Evolutionary conservation across 2,329 filamentous ascomycete genomes (phyloP).

Genomic region (Xylariaceae sp.): DNA sequence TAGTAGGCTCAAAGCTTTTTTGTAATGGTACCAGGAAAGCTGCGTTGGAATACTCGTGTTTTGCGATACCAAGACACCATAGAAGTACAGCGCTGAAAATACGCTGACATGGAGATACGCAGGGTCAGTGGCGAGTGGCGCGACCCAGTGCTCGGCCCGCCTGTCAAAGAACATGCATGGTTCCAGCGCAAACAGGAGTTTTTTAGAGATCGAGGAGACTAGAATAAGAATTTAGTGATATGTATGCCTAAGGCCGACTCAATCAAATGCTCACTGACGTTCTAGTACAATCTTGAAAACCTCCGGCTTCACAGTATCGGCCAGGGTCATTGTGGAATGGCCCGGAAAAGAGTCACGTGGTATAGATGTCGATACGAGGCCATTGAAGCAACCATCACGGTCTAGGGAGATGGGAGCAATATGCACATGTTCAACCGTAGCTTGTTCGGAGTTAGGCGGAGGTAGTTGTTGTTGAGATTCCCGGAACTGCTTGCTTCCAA

Average conservation of each 20-base stretch:
- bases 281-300: constrained; percentile 9
- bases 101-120: constrained; percentile 15
- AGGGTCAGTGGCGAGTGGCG: constrained; percentile 11
- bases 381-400: too few relatives aligned
- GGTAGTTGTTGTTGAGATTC: constrained; percentile 1
- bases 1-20: constrained; percentile 14
- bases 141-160: constrained; percentile 16
- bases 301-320: constrained; percentile 9
- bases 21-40: constrained; percentile 9
- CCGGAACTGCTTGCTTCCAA: constrained; percentile 1
- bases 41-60: not conserved
- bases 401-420: too few relatives aligned
- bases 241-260: too few relatives aligned
- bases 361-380: too few relatives aligned
- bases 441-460: too few relatives aligned
- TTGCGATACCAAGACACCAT: constrained; percentile 3
- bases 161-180: constrained; percentile 15
- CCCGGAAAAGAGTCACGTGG: too few relatives aligned
- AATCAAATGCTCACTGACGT: too few relatives aligned
- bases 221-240: too few relatives aligned
- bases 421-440: too few relatives aligned
- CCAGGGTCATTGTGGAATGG: constrained; percentile 11
- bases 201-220: constrained; percentile 18
- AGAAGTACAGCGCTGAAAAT: constrained; percentile 12
- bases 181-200: constrained; percentile 15